Evolutionary conservation across 2,329 filamentous ascomycete genomes (phyloP), one percentile per base, ranked within the genome.

Genomic region (Trichoderma atrobrunneum): DNA sequence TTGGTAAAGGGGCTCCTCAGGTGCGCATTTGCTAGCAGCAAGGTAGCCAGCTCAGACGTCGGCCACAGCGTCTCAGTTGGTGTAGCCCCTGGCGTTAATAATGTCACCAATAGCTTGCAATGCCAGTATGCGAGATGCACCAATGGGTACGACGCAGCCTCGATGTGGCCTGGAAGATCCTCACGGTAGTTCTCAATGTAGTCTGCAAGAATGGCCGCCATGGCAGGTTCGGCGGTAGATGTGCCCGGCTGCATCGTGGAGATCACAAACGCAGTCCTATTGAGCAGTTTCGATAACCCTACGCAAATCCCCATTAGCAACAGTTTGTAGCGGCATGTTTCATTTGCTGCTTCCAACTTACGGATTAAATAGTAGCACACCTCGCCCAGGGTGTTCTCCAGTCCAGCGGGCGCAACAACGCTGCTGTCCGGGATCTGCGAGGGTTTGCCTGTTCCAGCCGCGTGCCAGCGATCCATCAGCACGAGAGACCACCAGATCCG

Each of bases 401-500:
- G 85, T 61, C 89, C 88, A 1, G 87, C 85, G 7, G 87, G 82
- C 28, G 91, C 81, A 16, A 91, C 86, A 7, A 90, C 85, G 67
- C 85, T 88, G 73, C 87, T 86, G 75, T 92, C 88, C 2, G 88
- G 88, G 72, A 94, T 89, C 72, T 90, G 84, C 14, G 89, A 75
- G 1, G 90, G 89, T 73, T 86, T 89, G 14, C 88, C 89, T 5
- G 87, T 91, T 26, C 89, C 90, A n/a, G 89, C 86, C 5, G 92
- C 90, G 78, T 93, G 89, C 90, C 91, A 94, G 18, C 91, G 87
- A 77, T 94, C 92, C 74, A 94, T 86, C 74, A 92, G 86, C 60
- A 93, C 87, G 39, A 94, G 82, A 16, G 89, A 88, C 89, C 90
- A 93, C 92, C 92, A 94, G 21, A 91, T 87, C 57, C 90, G 87